These are phyloP conservation scores for Vitis hybrid DNA, from an alignment of 177 flowering plant species.

Conservation along the genomic window DNA sequence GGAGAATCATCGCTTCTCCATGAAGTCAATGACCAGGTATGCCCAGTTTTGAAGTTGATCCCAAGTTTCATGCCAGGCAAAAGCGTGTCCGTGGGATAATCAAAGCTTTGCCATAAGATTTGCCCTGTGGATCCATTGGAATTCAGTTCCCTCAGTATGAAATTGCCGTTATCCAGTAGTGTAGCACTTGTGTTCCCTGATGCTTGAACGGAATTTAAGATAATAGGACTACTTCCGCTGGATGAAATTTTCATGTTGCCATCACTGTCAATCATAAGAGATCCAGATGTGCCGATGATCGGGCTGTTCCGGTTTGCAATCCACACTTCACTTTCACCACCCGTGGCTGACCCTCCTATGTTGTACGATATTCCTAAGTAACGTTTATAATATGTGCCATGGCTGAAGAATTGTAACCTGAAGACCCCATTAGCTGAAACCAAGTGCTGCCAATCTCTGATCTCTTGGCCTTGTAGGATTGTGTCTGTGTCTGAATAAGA, in stretches of 20 bases:
- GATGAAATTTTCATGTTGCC: conserved; percentile 12
- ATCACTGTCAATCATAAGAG: conserved; percentile 11
- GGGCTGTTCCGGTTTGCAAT: conserved; percentile 19
- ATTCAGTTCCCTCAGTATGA: conserved; percentile 8
- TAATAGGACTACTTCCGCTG: neutral
- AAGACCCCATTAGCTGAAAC: conserved; percentile 16
- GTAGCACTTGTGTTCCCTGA: conserved; percentile 1
- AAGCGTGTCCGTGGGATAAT: conserved; percentile 12
- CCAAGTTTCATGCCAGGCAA: conserved; percentile 26
- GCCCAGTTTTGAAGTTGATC: conserved; percentile 12
- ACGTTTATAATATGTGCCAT: neutral
- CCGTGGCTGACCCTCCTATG: neutral
- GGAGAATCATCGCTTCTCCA: conserved; percentile 9
- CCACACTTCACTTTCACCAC: neutral
- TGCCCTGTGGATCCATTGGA: neutral
- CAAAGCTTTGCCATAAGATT: conserved; percentile 20
- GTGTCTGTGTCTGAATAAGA: conserved; percentile 7
- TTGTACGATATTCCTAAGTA: conserved; percentile 11
- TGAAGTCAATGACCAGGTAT: conserved; percentile 10
- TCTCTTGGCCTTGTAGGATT: conserved; percentile 13
- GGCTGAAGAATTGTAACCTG: conserved; percentile 19
- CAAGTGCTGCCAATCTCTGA: conserved; percentile 7
- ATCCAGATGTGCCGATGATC: neutral
- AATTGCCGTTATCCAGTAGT: conserved; percentile 20
- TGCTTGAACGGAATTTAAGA: conserved; percentile 2